A percentile compares a stretch with the other conserved stretches of the same genome.
These are phyloP conservation scores for Zygotorulaspora chibaensis DNA, from an alignment of 805 yeast species.

Conservation along the genomic window DNA sequence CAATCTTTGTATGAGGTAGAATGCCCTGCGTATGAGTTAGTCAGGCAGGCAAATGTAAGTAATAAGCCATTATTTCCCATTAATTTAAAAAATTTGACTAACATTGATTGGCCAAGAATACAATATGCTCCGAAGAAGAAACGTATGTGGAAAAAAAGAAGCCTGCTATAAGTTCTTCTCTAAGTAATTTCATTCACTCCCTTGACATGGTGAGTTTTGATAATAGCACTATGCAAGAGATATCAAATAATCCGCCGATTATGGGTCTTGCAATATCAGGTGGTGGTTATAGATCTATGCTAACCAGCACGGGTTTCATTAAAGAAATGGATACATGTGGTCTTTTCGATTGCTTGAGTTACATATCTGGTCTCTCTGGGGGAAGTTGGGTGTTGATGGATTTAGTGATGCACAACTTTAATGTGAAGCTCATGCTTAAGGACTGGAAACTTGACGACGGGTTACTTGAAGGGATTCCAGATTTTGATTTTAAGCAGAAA, in stretches of 20 bases:
- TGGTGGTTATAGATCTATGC: conserved; percentile 39
- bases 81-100: neutral
- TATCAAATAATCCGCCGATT: conserved; percentile 25
- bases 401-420: conserved; percentile 39
- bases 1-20: conserved; percentile 22
- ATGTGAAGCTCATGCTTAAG: conserved; percentile 30
- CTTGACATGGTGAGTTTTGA: conserved; percentile 37
- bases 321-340: conserved; percentile 36
- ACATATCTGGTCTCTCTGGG: conserved; percentile 65
- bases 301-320: conserved; percentile 34
- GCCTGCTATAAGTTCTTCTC: conserved; percentile 29
- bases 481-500: conserved; percentile 39
- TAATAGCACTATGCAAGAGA: conserved; percentile 23
- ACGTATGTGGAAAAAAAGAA: conserved; percentile 29
- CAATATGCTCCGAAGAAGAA: conserved; percentile 18
- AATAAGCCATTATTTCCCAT: neutral
- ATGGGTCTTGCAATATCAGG: conserved; percentile 38
- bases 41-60: conserved; percentile 24
- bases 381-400: conserved; percentile 68
- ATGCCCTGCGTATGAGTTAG: conserved; percentile 27
- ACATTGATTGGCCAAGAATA: conserved; percentile 4
- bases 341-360: conserved; percentile 49
- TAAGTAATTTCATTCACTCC: conserved; percentile 31
- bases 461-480: conserved; percentile 54
- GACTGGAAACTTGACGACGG: conserved; percentile 45